These are phyloP conservation scores for Gonium pectorale DNA, from an alignment of 139 green algal genomes.

Conservation along the genomic window DNA sequence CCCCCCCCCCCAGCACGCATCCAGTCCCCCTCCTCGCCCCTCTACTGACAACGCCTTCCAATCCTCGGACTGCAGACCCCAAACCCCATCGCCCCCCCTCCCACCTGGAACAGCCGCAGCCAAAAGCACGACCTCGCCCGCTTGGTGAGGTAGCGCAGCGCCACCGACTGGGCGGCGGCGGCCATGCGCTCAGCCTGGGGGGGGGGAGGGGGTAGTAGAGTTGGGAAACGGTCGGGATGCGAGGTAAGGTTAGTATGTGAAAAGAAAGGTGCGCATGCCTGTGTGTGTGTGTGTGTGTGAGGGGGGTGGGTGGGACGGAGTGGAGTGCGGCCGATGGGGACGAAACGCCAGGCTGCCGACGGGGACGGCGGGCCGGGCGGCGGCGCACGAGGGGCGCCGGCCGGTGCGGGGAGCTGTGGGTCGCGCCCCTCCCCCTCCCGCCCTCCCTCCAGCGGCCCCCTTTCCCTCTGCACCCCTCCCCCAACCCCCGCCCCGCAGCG, in stretches of 20 bases:
- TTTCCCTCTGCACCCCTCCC: not conserved
- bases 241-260: too few relatives aligned
- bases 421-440: not conserved
- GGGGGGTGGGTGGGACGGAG: too few relatives aligned
- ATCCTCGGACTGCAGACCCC: too few relatives aligned
- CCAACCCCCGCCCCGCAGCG: too few relatives aligned
- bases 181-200: slow-evolving; percentile 47
- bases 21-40: too few relatives aligned
- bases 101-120: slow-evolving; percentile 36
- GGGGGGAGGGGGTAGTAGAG: not conserved
- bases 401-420: not conserved
- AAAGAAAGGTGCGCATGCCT: too few relatives aligned
- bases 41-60: too few relatives aligned
- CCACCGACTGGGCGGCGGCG: slow-evolving; percentile 32
- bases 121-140: slow-evolving; percentile 50
- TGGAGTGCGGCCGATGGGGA: too few relatives aligned
- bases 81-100: not conserved
- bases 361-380: not conserved
- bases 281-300: too few relatives aligned
- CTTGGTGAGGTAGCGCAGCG: slow-evolving; percentile 19
- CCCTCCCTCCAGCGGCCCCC: not conserved
- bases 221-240: too few relatives aligned
- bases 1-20: too few relatives aligned
- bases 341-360: too few relatives aligned
- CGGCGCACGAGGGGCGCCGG: not conserved